phyloP scores from a whole-genome alignment of 2,329 filamentous ascomycete species.

The Penicillium oxalicum region DNA sequence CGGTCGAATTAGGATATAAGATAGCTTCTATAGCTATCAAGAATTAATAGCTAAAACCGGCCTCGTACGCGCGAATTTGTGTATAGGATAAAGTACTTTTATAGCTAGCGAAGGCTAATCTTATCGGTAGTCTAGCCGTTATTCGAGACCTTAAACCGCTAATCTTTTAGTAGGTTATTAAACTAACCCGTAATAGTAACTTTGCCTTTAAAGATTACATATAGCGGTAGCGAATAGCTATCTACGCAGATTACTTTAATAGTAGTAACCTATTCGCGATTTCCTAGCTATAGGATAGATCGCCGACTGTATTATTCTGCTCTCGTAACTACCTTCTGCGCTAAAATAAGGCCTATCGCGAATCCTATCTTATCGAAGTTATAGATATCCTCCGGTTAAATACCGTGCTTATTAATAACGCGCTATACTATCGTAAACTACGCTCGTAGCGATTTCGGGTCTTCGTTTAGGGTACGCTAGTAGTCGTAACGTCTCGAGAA shows the following conservation, averaged over 20 bases:
- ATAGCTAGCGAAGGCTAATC: constrained; percentile 4
- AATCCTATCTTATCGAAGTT: constrained; percentile 11
- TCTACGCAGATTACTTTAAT: constrained; percentile 1
- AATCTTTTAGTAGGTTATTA: constrained; percentile 3
- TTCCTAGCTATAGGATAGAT: constrained; percentile 9
- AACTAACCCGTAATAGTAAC: neutral
- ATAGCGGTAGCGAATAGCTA: constrained; percentile 4
- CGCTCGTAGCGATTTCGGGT: neutral
- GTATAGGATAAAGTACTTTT: constrained; percentile 2
- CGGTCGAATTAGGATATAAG: constrained; percentile 5
- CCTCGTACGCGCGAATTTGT: neutral
- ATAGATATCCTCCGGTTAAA: constrained; percentile 3
- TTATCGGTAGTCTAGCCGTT: constrained; percentile 7
- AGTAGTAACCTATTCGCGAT: constrained; percentile 10
- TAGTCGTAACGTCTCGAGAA: constrained; percentile 37
- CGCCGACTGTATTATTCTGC: constrained; percentile 1
- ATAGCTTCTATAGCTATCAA: neutral
- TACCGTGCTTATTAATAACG: neutral
- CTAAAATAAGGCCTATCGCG: constrained; percentile 3
- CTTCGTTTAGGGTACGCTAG: constrained; percentile 22
- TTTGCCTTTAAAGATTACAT: constrained; percentile 5
- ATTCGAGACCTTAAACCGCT: constrained; percentile 2
- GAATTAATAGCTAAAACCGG: neutral
- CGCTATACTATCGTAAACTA: constrained; percentile 1
- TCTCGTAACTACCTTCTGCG: constrained; percentile 7